phyloP scores from a whole-genome alignment of 768 basidiomycete genomes.

The Trametes cingulata region DNA sequence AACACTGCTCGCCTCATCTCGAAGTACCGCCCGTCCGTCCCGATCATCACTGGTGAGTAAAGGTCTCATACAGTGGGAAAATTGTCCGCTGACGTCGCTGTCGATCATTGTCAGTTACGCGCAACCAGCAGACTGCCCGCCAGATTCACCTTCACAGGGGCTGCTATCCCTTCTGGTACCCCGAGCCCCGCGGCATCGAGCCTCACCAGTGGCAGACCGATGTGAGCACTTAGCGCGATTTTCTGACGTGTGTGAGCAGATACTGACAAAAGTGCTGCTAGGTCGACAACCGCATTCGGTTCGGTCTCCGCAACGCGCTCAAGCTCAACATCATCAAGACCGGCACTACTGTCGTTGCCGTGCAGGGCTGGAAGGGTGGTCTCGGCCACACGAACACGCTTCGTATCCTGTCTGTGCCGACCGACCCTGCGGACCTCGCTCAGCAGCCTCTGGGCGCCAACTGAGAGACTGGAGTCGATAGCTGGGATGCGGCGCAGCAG shows the following conservation, averaged over 20 bases:
- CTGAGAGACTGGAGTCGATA: not conserved
- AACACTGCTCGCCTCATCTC: conserved; percentile 94
- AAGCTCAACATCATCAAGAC: conserved; percentile 84
- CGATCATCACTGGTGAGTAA: conserved; percentile 89
- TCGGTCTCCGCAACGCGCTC: conserved; percentile 82
- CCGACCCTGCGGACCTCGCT: conserved; percentile 76
- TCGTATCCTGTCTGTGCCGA: conserved; percentile 81
- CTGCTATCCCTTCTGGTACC: conserved; percentile 96
- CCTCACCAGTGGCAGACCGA: conserved; percentile 96
- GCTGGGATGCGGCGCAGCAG: not conserved
- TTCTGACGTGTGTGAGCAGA: conserved; percentile 5
- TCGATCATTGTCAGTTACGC: conserved; percentile 64
- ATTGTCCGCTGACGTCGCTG: not conserved
- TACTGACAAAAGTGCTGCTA: conserved; percentile 28
- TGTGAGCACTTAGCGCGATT: conserved; percentile 48
- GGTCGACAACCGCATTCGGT: conserved; percentile 90
- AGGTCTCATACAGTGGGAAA: not conserved
- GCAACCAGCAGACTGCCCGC: conserved; percentile 92
- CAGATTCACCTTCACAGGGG: conserved; percentile 97
- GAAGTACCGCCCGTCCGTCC: conserved; percentile 92
- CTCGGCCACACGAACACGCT: conserved; percentile 94
- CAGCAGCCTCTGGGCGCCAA: conserved; percentile 56
- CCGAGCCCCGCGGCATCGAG: conserved; percentile 87
- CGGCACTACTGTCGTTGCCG: conserved; percentile 87
- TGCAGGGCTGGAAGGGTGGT: conserved; percentile 99